Evolutionary conservation across 2,329 filamentous ascomycete species (phyloP), one percentile per base, ranked within the genome.

Genomic region (Alternaria sp.): DNA sequence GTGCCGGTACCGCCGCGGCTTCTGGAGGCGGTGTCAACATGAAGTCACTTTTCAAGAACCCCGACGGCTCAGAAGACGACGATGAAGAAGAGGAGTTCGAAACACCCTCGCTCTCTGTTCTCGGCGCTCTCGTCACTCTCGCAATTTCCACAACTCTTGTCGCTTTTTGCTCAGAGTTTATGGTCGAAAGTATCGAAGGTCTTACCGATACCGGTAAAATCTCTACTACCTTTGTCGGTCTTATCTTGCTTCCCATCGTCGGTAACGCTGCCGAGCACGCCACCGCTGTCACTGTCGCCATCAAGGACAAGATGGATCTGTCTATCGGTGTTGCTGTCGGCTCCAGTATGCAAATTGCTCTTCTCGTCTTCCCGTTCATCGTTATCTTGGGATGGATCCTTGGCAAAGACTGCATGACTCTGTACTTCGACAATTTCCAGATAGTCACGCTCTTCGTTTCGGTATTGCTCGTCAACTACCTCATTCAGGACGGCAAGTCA

Each of bases 371-470:
- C 57, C 88, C 88, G 2, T 75, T 90, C 45, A 83, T 86, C 69
- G 85, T 90, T 21, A 82, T 90, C 44, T 82, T 90, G 56, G 87
- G 86, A 57, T 90, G 88, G 88, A 85, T 85, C 60, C 83, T 86
- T 56, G 86, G 86, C 57, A 83, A 87, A 17, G 82, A 86, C 53
- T 81, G 84, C 40, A 89, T 91, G 92, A 92, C 89, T 19, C 86
- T 97, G 6, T 90, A 90, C 77, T 96, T 97, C 77, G 93, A 96
- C 75, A 89, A 89, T 1, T 97, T 97, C 83, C 93, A 97, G 81
- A 90, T 97, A 13, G 91, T 85, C 3, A 80, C 87, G 1, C 78
- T 90, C 2, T 90, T 90, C 63, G 85, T 89, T 23, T 79, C 77
- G 32, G 80, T 85, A n/a, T 75, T 85, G 53, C 68, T 88, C 66